Evolutionary conservation across 768 basidiomycete species (phyloP).

Genomic region (Tulasnella sp.): DNA sequence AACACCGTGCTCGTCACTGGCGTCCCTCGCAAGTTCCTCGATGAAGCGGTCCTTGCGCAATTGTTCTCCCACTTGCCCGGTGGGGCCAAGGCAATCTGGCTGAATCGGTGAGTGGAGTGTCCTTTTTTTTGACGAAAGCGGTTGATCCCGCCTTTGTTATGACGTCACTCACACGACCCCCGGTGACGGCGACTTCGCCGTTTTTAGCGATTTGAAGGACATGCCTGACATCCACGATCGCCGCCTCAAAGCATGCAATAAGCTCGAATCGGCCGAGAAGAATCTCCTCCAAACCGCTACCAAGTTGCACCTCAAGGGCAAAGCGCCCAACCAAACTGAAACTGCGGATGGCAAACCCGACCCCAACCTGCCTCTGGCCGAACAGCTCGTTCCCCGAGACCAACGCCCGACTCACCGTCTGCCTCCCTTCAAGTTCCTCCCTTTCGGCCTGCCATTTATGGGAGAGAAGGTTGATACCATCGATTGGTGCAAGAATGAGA

Average conservation of each 20-base stretch:
- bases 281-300: conserved; percentile 63
- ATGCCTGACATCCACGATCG: conserved; percentile 77
- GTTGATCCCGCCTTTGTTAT: background rate
- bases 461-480: conserved; percentile 92
- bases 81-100: conserved; percentile 85
- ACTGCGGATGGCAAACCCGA: conserved; percentile 33
- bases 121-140: conserved; percentile 22
- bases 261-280: conserved; percentile 84
- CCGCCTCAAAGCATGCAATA: conserved; percentile 59
- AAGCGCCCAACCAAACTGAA: conserved; percentile 43
- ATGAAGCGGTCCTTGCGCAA: conserved; percentile 53
- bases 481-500: conserved; percentile 77
- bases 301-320: conserved; percentile 51
- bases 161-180: background rate
- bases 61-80: conserved; percentile 80
- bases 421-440: conserved; percentile 28
- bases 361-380: conserved; percentile 35
- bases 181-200: background rate
- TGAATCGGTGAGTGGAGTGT: conserved; percentile 54
- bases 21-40: conserved; percentile 70
- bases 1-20: conserved; percentile 87
- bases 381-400: conserved; percentile 54
- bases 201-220: conserved; percentile 65
- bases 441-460: conserved; percentile 52
- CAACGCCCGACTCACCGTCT: conserved; percentile 77